Conservation (phyloP, 148 eudicot species). For the Agrostemma githago region DNA sequence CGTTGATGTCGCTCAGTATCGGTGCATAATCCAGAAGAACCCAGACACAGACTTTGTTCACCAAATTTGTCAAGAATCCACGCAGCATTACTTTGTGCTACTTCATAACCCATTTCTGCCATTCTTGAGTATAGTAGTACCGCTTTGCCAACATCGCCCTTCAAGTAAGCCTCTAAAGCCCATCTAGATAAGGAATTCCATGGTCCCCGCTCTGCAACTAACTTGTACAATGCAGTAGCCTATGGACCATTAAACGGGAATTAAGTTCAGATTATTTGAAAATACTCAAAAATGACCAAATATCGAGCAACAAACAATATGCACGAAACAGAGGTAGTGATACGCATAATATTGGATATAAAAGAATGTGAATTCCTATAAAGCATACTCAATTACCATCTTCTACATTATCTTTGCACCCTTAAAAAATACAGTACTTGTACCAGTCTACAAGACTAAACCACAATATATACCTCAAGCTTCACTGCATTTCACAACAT, state of each 20-base stretch:
- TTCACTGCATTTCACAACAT: not conserved
- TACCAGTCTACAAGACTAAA: not conserved
- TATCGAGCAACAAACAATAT: not conserved
- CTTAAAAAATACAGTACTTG: not conserved
- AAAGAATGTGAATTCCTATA: not conserved
- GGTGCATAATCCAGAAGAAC: conserved; percentile 77
- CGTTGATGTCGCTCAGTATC: conserved; percentile 80
- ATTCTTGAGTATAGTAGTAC: conserved; percentile 79
- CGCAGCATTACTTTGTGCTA: conserved; percentile 98
- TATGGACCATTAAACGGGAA: conserved; percentile 26
- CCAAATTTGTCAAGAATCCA: conserved; percentile 95
- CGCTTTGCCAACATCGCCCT: conserved; percentile 89
- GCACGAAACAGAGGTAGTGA: not conserved
- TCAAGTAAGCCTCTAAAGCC: conserved; percentile 89
- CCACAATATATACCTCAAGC: not conserved
- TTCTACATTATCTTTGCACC: not conserved
- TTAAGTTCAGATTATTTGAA: not conserved
- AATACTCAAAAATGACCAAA: not conserved
- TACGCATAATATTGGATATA: not conserved
- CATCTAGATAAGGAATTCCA: conserved; percentile 97
- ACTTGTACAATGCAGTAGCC: conserved; percentile 86
- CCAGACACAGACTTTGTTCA: conserved; percentile 81
- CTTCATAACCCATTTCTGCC: conserved; percentile 98
- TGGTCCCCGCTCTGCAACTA: conserved; percentile 98
- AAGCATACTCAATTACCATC: not conserved